These are phyloP conservation scores for Favolaschia claudopus DNA, from an alignment of 768 basidiomycete species.

Conservation along the genomic window DNA sequence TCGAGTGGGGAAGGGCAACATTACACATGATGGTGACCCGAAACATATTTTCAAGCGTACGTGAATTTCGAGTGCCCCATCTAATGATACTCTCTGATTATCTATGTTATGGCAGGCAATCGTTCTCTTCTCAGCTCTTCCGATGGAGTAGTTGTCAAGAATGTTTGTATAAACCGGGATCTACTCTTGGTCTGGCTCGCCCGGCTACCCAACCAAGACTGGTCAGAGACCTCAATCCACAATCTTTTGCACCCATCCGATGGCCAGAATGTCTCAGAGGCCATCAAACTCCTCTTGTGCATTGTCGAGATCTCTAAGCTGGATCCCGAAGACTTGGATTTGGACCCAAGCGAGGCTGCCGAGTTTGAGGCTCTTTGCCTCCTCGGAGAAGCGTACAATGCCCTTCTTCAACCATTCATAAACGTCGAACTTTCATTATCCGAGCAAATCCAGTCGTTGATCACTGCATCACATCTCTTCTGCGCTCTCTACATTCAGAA, in stretches of 20 bases:
- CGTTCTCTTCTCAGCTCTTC: too few relatives aligned
- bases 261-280: too few relatives aligned
- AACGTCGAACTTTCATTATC: slow-evolving; percentile 8
- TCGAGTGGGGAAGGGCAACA: neutral
- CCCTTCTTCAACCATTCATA: slow-evolving; percentile 9
- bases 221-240: slow-evolving; percentile 23
- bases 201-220: slow-evolving; percentile 17
- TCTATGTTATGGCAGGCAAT: too few relatives aligned
- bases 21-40: neutral
- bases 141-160: too few relatives aligned
- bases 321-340: too few relatives aligned
- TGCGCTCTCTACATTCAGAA: slow-evolving; percentile 7
- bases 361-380: slow-evolving; percentile 26
- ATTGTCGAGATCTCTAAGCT: too few relatives aligned
- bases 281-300: too few relatives aligned
- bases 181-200: neutral
- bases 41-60: neutral
- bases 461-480: neutral
- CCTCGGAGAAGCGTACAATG: slow-evolving; percentile 35
- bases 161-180: too few relatives aligned
- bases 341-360: too few relatives aligned
- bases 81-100: too few relatives aligned
- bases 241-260: neutral
- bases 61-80: neutral
- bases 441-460: too few relatives aligned